A percentile compares a stretch with the other conserved stretches of the same genome.
Conservation (phyloP, 371 early-diverging fungal species). For the Mortierella sp. region DNA sequence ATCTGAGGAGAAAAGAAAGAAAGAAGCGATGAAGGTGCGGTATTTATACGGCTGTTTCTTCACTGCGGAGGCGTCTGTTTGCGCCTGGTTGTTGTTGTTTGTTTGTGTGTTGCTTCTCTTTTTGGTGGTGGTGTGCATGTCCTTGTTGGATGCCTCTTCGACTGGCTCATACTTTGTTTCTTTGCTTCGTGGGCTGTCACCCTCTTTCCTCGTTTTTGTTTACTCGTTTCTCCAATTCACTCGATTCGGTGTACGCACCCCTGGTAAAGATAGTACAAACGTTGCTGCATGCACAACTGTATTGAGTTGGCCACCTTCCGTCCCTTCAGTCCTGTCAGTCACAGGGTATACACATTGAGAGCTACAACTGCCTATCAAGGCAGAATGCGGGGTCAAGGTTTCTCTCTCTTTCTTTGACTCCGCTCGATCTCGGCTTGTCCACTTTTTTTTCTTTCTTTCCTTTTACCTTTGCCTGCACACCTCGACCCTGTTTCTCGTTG, state of each 20-base stretch:
- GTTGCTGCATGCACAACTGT: not conserved
- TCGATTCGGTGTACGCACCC: not conserved
- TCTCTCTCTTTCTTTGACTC: not conserved
- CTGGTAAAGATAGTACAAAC: not conserved
- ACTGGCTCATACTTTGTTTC: too few species aligned
- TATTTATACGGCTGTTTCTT: not conserved
- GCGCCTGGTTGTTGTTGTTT: not conserved
- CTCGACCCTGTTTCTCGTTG: not conserved
- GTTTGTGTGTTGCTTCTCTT: not conserved
- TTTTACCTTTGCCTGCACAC: not conserved
- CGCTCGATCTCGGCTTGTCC: conserved; percentile 12
- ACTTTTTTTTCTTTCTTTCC: not conserved
- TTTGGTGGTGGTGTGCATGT: not conserved
- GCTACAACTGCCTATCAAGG: conserved; percentile 15
- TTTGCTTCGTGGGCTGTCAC: too few species aligned
- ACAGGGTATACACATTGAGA: not conserved
- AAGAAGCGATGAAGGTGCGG: not conserved
- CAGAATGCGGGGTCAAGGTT: conserved; percentile 41
- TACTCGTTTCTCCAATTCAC: not conserved
- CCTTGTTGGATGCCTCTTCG: not conserved
- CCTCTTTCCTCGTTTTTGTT: not conserved
- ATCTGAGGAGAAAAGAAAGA: not conserved
- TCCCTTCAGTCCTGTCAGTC: not conserved
- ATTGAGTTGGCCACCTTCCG: not conserved
- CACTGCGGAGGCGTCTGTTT: not conserved